Evolutionary conservation across 192 early-diverging fungal genomes (phyloP).

Genomic region (Chytriomyces hyalinus): DNA sequence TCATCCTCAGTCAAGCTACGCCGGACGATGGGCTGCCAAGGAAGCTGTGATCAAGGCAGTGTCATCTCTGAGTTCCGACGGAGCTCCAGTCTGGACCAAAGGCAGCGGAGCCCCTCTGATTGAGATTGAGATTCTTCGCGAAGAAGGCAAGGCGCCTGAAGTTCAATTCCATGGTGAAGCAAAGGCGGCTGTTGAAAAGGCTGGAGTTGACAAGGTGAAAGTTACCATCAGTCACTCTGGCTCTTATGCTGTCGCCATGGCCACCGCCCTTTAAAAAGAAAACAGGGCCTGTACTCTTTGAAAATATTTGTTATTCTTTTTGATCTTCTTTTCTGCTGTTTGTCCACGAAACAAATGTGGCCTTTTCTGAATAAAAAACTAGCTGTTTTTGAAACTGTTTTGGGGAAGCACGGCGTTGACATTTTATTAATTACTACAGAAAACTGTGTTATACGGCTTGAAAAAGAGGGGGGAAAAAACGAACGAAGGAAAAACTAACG

Average conservation of each 20-base stretch:
- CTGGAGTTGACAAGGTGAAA: slow-evolving; percentile 77
- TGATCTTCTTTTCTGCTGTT: neutral
- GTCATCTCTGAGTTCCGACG: slow-evolving; percentile 57
- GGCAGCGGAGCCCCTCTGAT: slow-evolving; percentile 85
- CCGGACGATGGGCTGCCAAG: slow-evolving; percentile 95
- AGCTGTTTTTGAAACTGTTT: too few species aligned
- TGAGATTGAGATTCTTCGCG: slow-evolving; percentile 85
- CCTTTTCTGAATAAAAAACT: too few species aligned
- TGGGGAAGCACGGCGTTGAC: too few species aligned
- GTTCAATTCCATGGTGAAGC: slow-evolving; percentile 86
- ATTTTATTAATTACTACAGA: too few species aligned
- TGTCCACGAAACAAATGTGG: too few species aligned
- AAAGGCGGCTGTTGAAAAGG: slow-evolving; percentile 68
- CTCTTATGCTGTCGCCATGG: slow-evolving; percentile 87
- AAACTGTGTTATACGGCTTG: too few species aligned
- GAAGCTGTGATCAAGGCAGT: slow-evolving; percentile 96
- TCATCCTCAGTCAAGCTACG: slow-evolving; percentile 81
- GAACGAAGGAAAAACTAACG: too few species aligned
- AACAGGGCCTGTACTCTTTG: neutral
- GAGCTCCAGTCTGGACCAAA: slow-evolving; percentile 68
- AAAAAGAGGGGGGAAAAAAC: too few species aligned
- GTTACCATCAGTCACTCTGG: slow-evolving; percentile 94
- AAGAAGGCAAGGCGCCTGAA: slow-evolving; percentile 74
- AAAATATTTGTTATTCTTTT: slow-evolving; percentile 2
- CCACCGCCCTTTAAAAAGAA: slow-evolving; percentile 46